Percentiles rank a stretch among this genome's conserved stretches.
Conservation (phyloP, 108 stramenopile genomes). For the Cyclostephanos invisitatus region DNA sequence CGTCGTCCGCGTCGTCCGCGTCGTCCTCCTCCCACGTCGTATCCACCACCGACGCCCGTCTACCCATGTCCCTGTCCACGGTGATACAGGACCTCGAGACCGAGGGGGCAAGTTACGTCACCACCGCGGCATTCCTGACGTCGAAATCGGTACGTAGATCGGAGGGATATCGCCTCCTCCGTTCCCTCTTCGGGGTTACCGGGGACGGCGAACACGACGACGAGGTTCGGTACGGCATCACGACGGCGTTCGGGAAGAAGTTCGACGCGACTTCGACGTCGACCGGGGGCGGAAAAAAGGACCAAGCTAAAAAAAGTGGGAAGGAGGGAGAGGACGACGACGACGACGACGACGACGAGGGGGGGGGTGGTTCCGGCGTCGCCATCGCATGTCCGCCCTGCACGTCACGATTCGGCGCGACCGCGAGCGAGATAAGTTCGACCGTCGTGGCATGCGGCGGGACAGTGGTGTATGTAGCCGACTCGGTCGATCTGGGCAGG, state of each 20-base stretch:
- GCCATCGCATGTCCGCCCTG: slow-evolving; percentile 59
- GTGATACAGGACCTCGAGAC: slow-evolving; percentile 79
- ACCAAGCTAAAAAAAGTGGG: neutral
- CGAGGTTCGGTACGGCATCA: slow-evolving; percentile 47
- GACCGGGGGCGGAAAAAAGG: neutral
- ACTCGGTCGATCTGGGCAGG: slow-evolving; percentile 59
- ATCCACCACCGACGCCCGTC: slow-evolving; percentile 56
- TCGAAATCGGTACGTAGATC: slow-evolving; percentile 60
- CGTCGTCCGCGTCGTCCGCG: too few relatives aligned
- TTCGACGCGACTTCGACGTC: slow-evolving; percentile 12
- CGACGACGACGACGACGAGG: slow-evolving; percentile 36
- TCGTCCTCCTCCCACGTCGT: slow-evolving; percentile 49
- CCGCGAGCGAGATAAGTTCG: slow-evolving; percentile 60
- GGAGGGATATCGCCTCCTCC: slow-evolving; percentile 31
- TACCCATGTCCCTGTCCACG: slow-evolving; percentile 82
- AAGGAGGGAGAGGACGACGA: neutral
- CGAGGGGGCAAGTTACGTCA: slow-evolving; percentile 65
- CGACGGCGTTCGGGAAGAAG: slow-evolving; percentile 73
- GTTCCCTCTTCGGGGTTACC: slow-evolving; percentile 46
- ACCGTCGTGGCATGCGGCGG: slow-evolving; percentile 80
- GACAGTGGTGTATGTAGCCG: slow-evolving; percentile 68
- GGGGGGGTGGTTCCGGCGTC: slow-evolving; percentile 48
- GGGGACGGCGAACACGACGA: slow-evolving; percentile 37
- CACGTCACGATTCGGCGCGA: slow-evolving; percentile 12
- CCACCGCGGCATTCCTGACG: slow-evolving; percentile 71